These are phyloP conservation scores for Arthrocladium fulminans DNA, from an alignment of 2,329 filamentous ascomycete species.

Conservation along the genomic window DNA sequence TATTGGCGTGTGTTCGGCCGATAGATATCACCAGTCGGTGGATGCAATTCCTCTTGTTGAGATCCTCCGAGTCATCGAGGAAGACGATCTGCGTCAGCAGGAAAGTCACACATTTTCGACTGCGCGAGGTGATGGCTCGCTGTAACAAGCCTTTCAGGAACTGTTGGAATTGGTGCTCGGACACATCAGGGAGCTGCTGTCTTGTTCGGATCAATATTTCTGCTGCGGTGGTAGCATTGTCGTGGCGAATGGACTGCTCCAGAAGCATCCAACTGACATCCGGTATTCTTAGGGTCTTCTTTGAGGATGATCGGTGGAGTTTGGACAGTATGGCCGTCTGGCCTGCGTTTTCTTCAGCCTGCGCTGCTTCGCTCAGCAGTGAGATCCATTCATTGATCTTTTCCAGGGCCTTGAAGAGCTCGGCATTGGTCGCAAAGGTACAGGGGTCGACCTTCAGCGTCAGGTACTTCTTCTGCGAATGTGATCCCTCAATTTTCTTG, in stretches of 20 bases:
- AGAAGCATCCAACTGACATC: conserved; percentile 59
- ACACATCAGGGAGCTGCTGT: conserved; percentile 10
- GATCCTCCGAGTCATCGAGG: conserved; percentile 79
- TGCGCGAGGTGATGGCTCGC: conserved; percentile 60
- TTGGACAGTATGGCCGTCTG: conserved; percentile 51
- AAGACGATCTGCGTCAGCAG: conserved; percentile 61
- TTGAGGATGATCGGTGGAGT: conserved; percentile 65
- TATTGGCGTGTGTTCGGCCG: conserved; percentile 59
- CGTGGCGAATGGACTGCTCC: conserved; percentile 61
- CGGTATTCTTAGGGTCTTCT: conserved; percentile 64
- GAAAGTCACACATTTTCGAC: conserved; percentile 59
- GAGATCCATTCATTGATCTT: conserved; percentile 88
- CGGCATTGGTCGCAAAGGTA: conserved; percentile 70
- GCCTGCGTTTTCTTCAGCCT: conserved; percentile 22
- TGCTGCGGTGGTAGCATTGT: conserved; percentile 48
- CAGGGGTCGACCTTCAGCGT: conserved; percentile 82
- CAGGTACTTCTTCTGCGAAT: conserved; percentile 76
- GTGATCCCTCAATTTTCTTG: conserved; percentile 73
- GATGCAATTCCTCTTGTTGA: conserved; percentile 88
- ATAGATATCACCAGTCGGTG: conserved; percentile 90
- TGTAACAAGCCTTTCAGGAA: conserved; percentile 37
- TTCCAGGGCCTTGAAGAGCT: conserved; percentile 51
- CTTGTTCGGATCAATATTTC: conserved; percentile 15
- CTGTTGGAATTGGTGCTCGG: conserved; percentile 23
- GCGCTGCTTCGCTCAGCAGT: conserved; percentile 62